These are phyloP conservation scores for Talaromyces marneffei DNA, from an alignment of 2,329 filamentous ascomycete species.

Conservation along the genomic window DNA sequence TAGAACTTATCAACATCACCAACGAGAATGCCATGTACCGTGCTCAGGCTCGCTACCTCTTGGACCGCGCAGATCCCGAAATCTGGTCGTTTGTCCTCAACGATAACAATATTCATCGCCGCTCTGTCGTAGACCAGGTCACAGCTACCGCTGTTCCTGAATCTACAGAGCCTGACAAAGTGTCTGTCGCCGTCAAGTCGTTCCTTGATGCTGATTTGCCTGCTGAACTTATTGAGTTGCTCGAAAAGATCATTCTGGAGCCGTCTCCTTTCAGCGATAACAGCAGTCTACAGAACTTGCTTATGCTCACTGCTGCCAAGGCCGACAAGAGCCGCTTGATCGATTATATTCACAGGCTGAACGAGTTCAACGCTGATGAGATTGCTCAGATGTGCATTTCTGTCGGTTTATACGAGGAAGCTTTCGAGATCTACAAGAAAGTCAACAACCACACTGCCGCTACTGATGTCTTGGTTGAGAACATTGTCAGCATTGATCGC, in stretches of 20 bases:
- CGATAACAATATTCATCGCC: conserved; percentile 90
- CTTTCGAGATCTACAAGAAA: conserved; percentile 99
- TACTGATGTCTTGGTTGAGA: conserved; percentile 85
- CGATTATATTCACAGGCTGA: conserved; percentile 90
- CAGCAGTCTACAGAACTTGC: conserved; percentile 87
- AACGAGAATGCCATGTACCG: conserved; percentile 99
- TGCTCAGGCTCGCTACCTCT: conserved; percentile 88
- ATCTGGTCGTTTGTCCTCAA: conserved; percentile 94
- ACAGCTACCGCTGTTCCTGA: conserved; percentile 92
- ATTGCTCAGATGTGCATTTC: conserved; percentile 91
- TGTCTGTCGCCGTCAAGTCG: conserved; percentile 86
- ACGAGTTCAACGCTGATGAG: conserved; percentile 84
- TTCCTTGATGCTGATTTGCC: conserved; percentile 90
- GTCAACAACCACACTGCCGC: conserved; percentile 81
- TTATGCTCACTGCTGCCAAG: conserved; percentile 94
- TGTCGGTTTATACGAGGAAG: conserved; percentile 91
- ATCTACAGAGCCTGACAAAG: conserved; percentile 86
- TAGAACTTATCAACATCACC: conserved; percentile 95
- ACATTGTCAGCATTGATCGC: conserved; percentile 96
- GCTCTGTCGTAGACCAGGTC: conserved; percentile 92
- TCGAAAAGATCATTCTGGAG: conserved; percentile 99
- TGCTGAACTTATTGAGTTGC: conserved; percentile 87
- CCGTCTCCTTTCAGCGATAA: conserved; percentile 99
- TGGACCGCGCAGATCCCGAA: conserved; percentile 83
- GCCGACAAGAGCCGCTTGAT: conserved; percentile 92